A percentile compares a stretch with the other conserved stretches of the same genome.
phyloP scores from a whole-genome alignment of 148 eudicot genomes.

The Vaccinium vitisidaea region DNA sequence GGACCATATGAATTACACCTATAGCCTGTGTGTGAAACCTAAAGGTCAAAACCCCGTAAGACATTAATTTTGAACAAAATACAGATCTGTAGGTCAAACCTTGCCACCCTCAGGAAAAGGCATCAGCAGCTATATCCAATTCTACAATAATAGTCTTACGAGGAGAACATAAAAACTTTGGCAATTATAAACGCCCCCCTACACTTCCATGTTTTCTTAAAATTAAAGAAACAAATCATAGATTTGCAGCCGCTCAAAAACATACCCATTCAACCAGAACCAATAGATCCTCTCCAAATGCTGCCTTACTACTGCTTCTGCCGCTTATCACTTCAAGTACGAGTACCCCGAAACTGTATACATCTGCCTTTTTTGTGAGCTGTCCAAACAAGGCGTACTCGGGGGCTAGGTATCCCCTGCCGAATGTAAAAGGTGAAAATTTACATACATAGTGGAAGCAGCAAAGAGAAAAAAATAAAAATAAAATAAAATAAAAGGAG shows the following conservation, averaged over 20 bases:
- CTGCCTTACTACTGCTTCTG: slow-evolving; percentile 42
- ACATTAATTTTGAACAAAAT: background rate
- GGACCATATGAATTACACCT: background rate
- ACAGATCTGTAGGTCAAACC: background rate
- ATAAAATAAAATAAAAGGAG: no score
- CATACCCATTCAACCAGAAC: slow-evolving; percentile 56
- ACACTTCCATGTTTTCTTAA: background rate
- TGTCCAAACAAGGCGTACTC: slow-evolving; percentile 48
- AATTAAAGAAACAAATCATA: background rate
- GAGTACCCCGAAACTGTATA: slow-evolving; percentile 63
- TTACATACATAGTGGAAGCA: background rate
- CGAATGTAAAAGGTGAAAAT: slow-evolving; percentile 12
- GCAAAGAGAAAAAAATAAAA: background rate
- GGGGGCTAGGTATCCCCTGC: slow-evolving; percentile 69
- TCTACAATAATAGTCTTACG: background rate
- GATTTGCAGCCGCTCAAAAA: background rate
- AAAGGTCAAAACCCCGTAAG: background rate
- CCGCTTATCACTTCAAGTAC: slow-evolving; percentile 67
- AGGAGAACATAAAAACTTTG: background rate
- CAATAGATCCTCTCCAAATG: slow-evolving; percentile 43
- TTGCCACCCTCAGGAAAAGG: background rate
- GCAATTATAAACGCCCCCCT: background rate
- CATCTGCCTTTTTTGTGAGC: slow-evolving; percentile 57
- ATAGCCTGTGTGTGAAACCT: background rate
- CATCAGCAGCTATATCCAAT: background rate